Conservation (phyloP, 106 monocot genomes). For the Agapanthus africanus region DNA sequence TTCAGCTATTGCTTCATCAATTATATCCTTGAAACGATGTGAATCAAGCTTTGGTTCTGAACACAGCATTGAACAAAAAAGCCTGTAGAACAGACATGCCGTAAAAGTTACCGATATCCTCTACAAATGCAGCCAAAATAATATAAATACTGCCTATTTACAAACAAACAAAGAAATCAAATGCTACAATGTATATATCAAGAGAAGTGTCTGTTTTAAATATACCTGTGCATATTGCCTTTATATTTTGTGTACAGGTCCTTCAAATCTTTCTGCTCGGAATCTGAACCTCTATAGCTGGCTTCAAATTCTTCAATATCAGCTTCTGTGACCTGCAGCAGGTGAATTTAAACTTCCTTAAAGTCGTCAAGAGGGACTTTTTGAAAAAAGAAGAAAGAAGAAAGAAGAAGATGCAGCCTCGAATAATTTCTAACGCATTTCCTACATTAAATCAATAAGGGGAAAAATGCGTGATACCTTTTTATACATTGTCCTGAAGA, state of each 20-base stretch:
- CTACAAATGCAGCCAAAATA: not conserved
- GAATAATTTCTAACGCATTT: not conserved
- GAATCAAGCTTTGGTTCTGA: conserved; percentile 94
- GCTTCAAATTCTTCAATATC: conserved; percentile 98
- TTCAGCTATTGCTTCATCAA: conserved; percentile 79
- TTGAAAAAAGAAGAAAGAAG: not conserved
- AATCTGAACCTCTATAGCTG: conserved; percentile 88
- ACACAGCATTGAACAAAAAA: conserved; percentile 94
- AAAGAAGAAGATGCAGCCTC: not conserved
- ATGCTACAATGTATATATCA: not conserved
- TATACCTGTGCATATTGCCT: conserved; percentile 89
- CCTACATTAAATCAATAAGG: not conserved
- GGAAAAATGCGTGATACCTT: conserved; percentile 29
- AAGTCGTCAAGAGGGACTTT: not conserved
- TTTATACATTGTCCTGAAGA: conserved; percentile 72
- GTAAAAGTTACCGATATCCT: not conserved
- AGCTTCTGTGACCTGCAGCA: conserved; percentile 68
- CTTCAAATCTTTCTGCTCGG: conserved; percentile 85
- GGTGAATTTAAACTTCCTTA: not conserved
- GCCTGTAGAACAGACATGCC: conserved; percentile 36
- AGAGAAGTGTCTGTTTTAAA: not conserved
- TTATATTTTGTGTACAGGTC: conserved; percentile 66
- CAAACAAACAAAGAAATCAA: not conserved
- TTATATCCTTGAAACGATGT: conserved; percentile 79
- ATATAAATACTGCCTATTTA: not conserved